A percentile compares a stretch with the other conserved stretches of the same genome.
Conservation (phyloP, 1,284 basidiomycete genomes). For the Tremellales sp. region DNA sequence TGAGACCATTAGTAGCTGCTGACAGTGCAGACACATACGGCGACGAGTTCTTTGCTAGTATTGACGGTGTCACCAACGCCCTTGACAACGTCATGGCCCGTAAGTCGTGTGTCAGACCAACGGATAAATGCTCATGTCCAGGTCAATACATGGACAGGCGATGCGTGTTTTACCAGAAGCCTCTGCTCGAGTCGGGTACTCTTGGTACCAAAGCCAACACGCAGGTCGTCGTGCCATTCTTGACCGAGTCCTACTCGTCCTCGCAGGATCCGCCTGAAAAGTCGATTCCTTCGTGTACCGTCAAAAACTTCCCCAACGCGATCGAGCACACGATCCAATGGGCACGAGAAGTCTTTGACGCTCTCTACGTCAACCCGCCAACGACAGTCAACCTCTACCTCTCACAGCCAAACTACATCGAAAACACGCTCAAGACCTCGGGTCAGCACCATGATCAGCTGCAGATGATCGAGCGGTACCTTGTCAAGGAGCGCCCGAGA, state of each 20-base stretch:
- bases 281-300: slow-evolving; percentile 94
- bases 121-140: slow-evolving; percentile 31
- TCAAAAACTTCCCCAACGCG: slow-evolving; percentile 98
- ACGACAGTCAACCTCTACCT: slow-evolving; percentile 96
- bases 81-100: slow-evolving; percentile 95
- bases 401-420: slow-evolving; percentile 92
- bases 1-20: not conserved
- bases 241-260: slow-evolving; percentile 97
- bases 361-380: slow-evolving; percentile 87
- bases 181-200: slow-evolving; percentile 94
- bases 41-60: slow-evolving; percentile 77
- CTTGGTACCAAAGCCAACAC: slow-evolving; percentile 98
- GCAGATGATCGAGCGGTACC: slow-evolving; percentile 82
- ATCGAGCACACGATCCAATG: slow-evolving; percentile 99
- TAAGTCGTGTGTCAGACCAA: no score
- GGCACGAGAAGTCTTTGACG: slow-evolving; percentile 91
- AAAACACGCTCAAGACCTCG: slow-evolving; percentile 82
- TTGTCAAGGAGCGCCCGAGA: slow-evolving; percentile 88
- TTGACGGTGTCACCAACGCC: slow-evolving; percentile 99
- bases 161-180: slow-evolving; percentile 96
- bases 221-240: slow-evolving; percentile 90
- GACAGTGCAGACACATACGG: slow-evolving; percentile 71
- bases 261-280: slow-evolving; percentile 99
- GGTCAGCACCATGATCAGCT: slow-evolving; percentile 87
- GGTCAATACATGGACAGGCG: slow-evolving; percentile 98